Evolutionary conservation across 2,329 filamentous ascomycete species (phyloP), one percentile per base, ranked within the genome.

Genomic region (Claviceps capensis): DNA sequence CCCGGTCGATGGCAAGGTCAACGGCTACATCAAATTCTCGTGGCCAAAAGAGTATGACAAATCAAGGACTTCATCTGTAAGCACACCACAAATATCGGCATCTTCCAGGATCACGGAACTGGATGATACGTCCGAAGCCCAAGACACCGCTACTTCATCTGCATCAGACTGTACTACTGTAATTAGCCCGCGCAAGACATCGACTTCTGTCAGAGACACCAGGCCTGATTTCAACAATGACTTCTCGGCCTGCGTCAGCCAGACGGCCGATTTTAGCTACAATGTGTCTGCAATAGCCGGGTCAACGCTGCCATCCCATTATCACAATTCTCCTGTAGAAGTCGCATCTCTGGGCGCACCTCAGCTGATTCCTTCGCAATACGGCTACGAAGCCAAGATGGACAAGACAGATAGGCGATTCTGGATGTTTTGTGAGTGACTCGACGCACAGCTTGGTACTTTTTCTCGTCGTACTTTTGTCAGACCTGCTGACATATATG

Each of bases 21-120:
- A 69, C 48, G 65, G 66, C 2, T 69, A 69, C 54, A 61, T 69
- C 52, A 69, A 69, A 50, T 67, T 69, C 47, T 60, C 64, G 48
- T 69, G 66, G 66, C 62, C 62, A n/a, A 49, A 59, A 44, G 54
- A 54, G 42, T 47, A 34, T 30, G 34, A 36, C 6, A 46, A 43
- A 5, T 47, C 48, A 5, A 49, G 36, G 13, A 22, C 17, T 14
- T 43, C 51, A 1, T 26, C 14, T 13, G 17, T 8, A 4, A 34
- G 17, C 26, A 46, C 48, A 11, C 26, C 44, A 4, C 40, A 49
- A 2, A 22, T 30, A 23, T 46, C 41, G 1, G 19, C 34, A n/a
- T 4, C 23, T 26, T n/a, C 51, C 7, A 48, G 42, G 34, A 49
- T 54, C 9, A 41, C 47, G 5, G 54, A 57, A 30, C 41, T 49